Evolutionary conservation across 768 basidiomycete genomes (phyloP).

Genomic region (Sistotremastrum niveocremeum): DNA sequence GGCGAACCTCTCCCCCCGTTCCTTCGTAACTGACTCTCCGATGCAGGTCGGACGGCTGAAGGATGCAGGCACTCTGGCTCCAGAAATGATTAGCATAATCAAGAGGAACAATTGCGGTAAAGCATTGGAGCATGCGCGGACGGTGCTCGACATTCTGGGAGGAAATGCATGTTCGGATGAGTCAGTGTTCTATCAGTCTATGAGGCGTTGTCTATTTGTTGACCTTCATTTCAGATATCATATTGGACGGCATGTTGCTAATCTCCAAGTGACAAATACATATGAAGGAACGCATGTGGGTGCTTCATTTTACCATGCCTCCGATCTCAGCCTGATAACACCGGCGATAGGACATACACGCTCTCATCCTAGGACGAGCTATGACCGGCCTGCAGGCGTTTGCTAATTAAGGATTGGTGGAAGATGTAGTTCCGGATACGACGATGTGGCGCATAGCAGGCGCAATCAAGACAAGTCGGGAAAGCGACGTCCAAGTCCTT

Average conservation of each 20-base stretch:
- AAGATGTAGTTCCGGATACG: background rate
- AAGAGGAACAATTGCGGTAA: constrained; percentile 96
- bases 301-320: constrained; percentile 17
- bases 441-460: background rate
- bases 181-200: constrained; percentile 30
- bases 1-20: constrained; percentile 1
- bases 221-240: constrained; percentile 47
- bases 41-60: constrained; percentile 62
- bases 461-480: no score
- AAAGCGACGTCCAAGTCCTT: no score
- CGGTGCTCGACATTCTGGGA: constrained; percentile 80
- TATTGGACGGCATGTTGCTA: constrained; percentile 88
- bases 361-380: constrained; percentile 88
- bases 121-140: constrained; percentile 70
- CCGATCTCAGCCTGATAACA: constrained; percentile 5
- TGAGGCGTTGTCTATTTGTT: background rate
- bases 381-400: constrained; percentile 87
- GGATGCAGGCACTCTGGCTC: constrained; percentile 54
- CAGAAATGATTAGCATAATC: constrained; percentile 91
- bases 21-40: constrained; percentile 17
- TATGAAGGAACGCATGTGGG: constrained; percentile 80
- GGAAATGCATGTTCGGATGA: constrained; percentile 92
- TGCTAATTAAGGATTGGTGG: constrained; percentile 28
- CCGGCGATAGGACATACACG: constrained; percentile 60
- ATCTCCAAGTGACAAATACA: constrained; percentile 91